These are phyloP conservation scores for Verbascum thapsus DNA, from an alignment of 257 asterid species.

Conservation along the genomic window DNA sequence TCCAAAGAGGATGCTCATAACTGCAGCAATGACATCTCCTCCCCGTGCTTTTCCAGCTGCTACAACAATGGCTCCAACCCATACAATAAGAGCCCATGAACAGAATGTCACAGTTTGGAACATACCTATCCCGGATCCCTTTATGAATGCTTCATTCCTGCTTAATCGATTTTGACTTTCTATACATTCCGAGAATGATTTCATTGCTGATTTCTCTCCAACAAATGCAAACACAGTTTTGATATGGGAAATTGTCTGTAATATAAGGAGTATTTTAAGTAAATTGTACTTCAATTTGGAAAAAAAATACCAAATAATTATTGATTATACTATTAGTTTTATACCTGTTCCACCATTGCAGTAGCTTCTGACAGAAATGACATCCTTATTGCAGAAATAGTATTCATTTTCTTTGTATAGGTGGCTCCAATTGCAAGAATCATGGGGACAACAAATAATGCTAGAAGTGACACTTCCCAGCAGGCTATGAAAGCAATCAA, in stretches of 20 bases:
- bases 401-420: conserved; percentile 68
- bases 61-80: conserved; percentile 82
- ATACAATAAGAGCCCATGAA: conserved; percentile 86
- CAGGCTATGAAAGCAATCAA: conserved; percentile 69
- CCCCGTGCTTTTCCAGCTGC: conserved; percentile 63
- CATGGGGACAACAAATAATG: conserved; percentile 71
- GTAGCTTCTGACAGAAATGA: conserved; percentile 67
- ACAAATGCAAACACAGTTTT: conserved; percentile 81
- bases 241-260: conserved; percentile 78
- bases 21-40: conserved; percentile 84
- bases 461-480: conserved; percentile 87
- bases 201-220: conserved; percentile 70
- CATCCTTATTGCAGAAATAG: conserved; percentile 60
- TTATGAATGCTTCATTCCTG: conserved; percentile 65
- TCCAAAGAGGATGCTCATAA: conserved; percentile 89
- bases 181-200: conserved; percentile 58
- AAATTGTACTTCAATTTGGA: neutral
- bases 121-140: conserved; percentile 82
- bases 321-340: neutral
- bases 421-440: conserved; percentile 67
- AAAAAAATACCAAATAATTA: neutral
- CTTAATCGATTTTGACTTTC: conserved; percentile 52
- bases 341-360: conserved; percentile 81
- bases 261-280: conserved; percentile 22
- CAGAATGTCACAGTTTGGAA: conserved; percentile 76